Percentiles rank a stretch among this genome's conserved stretches.
Conservation (phyloP, 2,329 filamentous ascomycete species). For the Phymatotrichopsis omnivora region DNA sequence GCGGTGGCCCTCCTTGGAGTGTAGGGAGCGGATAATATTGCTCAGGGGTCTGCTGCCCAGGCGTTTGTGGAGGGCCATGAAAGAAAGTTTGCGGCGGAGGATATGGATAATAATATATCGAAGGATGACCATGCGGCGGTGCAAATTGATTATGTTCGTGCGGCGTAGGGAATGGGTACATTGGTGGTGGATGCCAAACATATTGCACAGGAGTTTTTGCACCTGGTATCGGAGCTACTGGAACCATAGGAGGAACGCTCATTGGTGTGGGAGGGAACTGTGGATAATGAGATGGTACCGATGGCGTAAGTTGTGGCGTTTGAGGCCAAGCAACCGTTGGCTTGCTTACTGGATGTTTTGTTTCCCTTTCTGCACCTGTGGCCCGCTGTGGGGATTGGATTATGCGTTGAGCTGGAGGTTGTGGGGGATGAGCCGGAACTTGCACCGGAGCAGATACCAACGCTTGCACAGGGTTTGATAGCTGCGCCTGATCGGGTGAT, state of each 20-base stretch:
- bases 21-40: no score
- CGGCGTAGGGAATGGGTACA: no score
- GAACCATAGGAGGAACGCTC: not conserved
- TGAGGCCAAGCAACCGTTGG: not conserved
- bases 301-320: slow-evolving; percentile 1
- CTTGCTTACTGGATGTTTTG: not conserved
- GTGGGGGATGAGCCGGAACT: not conserved
- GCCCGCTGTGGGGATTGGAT: not conserved
- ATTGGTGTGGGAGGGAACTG: slow-evolving; percentile 8
- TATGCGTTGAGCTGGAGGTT: not conserved
- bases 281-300: not conserved
- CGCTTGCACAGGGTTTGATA: not conserved
- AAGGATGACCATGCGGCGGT: no score
- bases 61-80: no score
- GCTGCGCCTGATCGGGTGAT: not conserved
- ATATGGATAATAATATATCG: no score
- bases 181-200: no score
- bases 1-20: no score
- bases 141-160: no score
- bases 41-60: no score
- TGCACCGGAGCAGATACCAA: not conserved
- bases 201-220: no score
- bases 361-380: not conserved
- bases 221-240: not conserved
- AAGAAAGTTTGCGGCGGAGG: no score